Conservation (phyloP, 2,329 filamentous ascomycete species). For the Colletotrichum lini region DNA sequence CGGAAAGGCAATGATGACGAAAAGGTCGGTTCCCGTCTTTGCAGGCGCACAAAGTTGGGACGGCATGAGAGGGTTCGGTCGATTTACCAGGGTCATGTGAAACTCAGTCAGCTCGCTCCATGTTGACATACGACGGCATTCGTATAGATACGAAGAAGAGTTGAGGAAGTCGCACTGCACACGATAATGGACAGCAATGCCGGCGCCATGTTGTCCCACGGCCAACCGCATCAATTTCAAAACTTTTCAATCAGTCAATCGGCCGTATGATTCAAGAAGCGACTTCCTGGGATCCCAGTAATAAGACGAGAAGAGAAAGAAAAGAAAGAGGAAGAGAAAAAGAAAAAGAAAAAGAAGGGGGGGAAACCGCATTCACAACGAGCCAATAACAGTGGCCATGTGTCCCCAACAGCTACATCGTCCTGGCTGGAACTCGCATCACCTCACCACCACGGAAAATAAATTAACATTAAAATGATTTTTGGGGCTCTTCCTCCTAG, state of each 20-base stretch:
- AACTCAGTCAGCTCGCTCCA: too few relatives aligned
- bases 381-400: too few relatives aligned
- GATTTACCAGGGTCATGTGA: neutral
- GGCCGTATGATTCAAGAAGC: slow-evolving; percentile 13
- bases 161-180: slow-evolving; percentile 3
- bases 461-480: slow-evolving; percentile 32
- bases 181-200: neutral
- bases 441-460: slow-evolving; percentile 28
- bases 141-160: neutral
- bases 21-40: slow-evolving; percentile 23
- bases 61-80: slow-evolving; percentile 5
- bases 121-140: too few relatives aligned
- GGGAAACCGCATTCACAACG: too few relatives aligned
- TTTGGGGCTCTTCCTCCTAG: slow-evolving; percentile 17
- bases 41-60: slow-evolving; percentile 36
- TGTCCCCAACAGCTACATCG: neutral
- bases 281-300: neutral
- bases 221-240: neutral
- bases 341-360: neutral
- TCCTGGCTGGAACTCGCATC: slow-evolving; percentile 5
- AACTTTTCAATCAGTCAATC: neutral
- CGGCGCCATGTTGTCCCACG: slow-evolving; percentile 5
- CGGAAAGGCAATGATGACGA: slow-evolving; percentile 27
- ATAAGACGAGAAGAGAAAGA: neutral
- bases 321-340: neutral